Base-by-base conservation (phyloP, 805 yeast species). In the Yamadazyma sp. region DNA sequence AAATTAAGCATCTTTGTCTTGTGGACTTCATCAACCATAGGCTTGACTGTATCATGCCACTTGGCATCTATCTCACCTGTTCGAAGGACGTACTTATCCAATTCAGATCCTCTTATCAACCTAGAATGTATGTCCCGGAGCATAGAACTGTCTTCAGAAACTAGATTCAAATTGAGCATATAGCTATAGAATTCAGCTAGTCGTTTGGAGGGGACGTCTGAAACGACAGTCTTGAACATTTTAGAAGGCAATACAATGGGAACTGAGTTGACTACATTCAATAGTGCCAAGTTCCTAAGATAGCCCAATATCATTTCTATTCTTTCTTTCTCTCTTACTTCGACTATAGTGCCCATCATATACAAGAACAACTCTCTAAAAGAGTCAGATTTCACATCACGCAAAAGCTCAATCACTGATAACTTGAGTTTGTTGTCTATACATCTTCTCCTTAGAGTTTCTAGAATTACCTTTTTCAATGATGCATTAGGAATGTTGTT, bases 51-150 rank as follows among this genome's bases (percentile, higher is more conserved):
- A 40, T 64, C 55, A 39, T 67, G 70, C 70, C 70, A 65, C 35
- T 57, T 58, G 4, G 70, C 57, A 22, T 55, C 46, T 5, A 61
- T 32, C 35, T 55, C 47, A 1, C 73, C 73, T 2, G 73, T 64
- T 31, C 70, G 46, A 6, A 55, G 57, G 4, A 64, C 54, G 37
- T 57, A 59, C 30, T 52, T 53, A 3, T 65, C 71, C 11, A 59
- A 25, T 21, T 55, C 51, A 1, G 60, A 47, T 5, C 73, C 70
- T 5, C 37, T 40, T 15, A 50, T 36, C 14, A 67, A 52, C 6
- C 47, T 40, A 15, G 45, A 38, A 29, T 58, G 60, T 21, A 67
- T 28, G 1, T 28, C 19, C 13, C 49, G 38, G 24, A 55, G 38
- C 4, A 39, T 34, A 7, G 35, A 23, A 2, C 38, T 15, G n/a